Evolutionary conservation across 2,329 filamentous ascomycete genomes (phyloP), one percentile per base, ranked within the genome.

Genomic region (Alternaria longipes): DNA sequence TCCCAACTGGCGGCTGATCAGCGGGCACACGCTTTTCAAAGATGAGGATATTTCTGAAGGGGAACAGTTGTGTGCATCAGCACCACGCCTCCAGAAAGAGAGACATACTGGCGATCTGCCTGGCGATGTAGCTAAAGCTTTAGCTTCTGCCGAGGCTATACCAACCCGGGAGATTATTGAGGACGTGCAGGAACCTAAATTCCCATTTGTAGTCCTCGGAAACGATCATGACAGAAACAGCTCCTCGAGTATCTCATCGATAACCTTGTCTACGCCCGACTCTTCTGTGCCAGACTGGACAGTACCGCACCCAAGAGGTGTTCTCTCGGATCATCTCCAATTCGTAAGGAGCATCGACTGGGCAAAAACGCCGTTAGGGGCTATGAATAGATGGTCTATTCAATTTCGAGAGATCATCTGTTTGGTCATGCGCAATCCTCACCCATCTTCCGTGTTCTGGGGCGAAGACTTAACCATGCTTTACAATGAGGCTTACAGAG

Each of bases 291-390:
- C 72, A 9, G 75, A 78, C 45, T 76, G 70, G 68, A 77, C 74
- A 14, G 63, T 46, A 8, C 55, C 59, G 7, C 36, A 66, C 3
- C 69, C 72, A 5, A 64, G 49, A 38, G 74, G 72, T 3, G 7
- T 69, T 71, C 62, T 76, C 22, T 71, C 75, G 4, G 72, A 76
- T 8, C 74, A 79, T 47, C 49, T 74, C 20, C 56, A 57, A 9
- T 78, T 80, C 51, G 64, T 84, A 49, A 78, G 82, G 26, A 79
- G 69, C 22, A 70, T 84, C 16, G 79, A 85, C 65, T 86, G 84
- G 84, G 74, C 74, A 4, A 70, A 70, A 12, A 85, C 83, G 1
- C 78, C 81, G 3, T 71, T 86, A 1, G 85, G 85, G 0, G 79
- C 81, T 1, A 80, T 86, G 72, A 64, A 76, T 3, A 70, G 69